A percentile compares a stretch with the other conserved stretches of the same genome.
phyloP scores from a whole-genome alignment of 306 rosid species.

The Cyamopsis tetragonoloba region DNA sequence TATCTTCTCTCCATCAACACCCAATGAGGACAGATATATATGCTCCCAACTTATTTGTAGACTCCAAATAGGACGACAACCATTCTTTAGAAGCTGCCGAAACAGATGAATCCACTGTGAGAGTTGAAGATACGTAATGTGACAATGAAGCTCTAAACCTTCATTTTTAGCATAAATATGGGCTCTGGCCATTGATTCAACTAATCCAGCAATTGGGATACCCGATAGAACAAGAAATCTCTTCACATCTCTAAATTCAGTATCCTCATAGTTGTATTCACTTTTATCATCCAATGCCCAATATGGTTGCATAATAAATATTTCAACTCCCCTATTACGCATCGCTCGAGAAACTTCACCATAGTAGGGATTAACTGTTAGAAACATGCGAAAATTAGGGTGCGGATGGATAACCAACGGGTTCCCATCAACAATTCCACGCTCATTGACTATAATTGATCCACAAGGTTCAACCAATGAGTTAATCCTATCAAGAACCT shows the following conservation, averaged over 20 bases:
- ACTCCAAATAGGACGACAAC: slow-evolving; percentile 74
- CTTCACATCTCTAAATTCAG: slow-evolving; percentile 55
- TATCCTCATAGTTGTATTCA: slow-evolving; percentile 27
- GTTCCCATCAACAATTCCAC: slow-evolving; percentile 81
- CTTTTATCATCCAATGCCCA: slow-evolving; percentile 55
- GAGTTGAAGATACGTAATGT: slow-evolving; percentile 71
- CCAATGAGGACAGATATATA: slow-evolving; percentile 69
- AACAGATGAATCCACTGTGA: slow-evolving; percentile 87
- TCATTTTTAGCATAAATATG: slow-evolving; percentile 71
- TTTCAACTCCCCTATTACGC: slow-evolving; percentile 96
- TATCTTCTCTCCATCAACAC: slow-evolving; percentile 49
- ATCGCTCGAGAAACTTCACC: slow-evolving; percentile 97
- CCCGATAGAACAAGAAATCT: slow-evolving; percentile 68
- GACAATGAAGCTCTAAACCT: slow-evolving; percentile 45
- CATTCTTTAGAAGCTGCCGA: slow-evolving; percentile 64
- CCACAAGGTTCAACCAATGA: slow-evolving; percentile 88
- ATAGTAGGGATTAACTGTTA: slow-evolving; percentile 73
- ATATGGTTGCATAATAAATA: slow-evolving; percentile 74
- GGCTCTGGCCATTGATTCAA: slow-evolving; percentile 66
- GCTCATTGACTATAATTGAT: slow-evolving; percentile 80
- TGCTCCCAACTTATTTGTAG: slow-evolving; percentile 86
- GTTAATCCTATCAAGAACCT: slow-evolving; percentile 97
- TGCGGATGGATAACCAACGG: slow-evolving; percentile 77
- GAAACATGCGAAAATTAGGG: slow-evolving; percentile 83
- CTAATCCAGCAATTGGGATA: slow-evolving; percentile 56